Evolutionary conservation across 495 filamentous ascomycete species (phyloP), one percentile per base, ranked within the genome.

Genomic region (Filosporella fistucella): DNA sequence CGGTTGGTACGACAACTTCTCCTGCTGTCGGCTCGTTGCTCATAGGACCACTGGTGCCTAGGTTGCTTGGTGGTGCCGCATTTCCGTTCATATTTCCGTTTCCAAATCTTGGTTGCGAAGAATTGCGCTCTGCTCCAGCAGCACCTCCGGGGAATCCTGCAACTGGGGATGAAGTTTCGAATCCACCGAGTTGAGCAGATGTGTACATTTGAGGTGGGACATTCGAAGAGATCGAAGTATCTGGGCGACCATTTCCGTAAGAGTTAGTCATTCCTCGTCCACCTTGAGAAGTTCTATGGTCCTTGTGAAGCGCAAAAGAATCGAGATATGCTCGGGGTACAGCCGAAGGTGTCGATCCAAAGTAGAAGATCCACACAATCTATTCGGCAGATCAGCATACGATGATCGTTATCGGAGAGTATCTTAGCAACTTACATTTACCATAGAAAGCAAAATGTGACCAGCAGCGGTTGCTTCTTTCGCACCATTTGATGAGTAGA

Each of bases 281-380:
- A 44, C 60, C 69, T 21, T 76, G 71, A n/a, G 77, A 77, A 12
- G 63, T 64, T 30, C 74, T 70, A 23, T 78, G 73, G 55, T 94
- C 89, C 69, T 96, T 96, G 70, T 94, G 78, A 4, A 97, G 75
- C 28, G 94, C 91, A 57, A 96, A 96, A 2, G 91, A 96, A 67
- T 99, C 94, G 51, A 96, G 85, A 62, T 91, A 95, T 30, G 87
- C 84, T 46, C 91, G 88, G 52, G 90, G 87, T 44, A 82, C 74
- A n/a, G 91, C 88, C 42, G 88, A 83, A 5, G 94, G 90, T 2
- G 87, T 82, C 7, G 93, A 96, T 47, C 93, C 93, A 59, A 95
- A 99, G 70, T 97, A 96, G 69, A 96, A 95, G 51, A 97, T 95
- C 93, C 93, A 99, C 38, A 97, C 79, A 58, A 96, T 87, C 91